Evolutionary conservation across 257 asterid genomes (phyloP), one percentile per base, ranked within the genome.

Genomic region (Oldenlandia corymbosa): DNA sequence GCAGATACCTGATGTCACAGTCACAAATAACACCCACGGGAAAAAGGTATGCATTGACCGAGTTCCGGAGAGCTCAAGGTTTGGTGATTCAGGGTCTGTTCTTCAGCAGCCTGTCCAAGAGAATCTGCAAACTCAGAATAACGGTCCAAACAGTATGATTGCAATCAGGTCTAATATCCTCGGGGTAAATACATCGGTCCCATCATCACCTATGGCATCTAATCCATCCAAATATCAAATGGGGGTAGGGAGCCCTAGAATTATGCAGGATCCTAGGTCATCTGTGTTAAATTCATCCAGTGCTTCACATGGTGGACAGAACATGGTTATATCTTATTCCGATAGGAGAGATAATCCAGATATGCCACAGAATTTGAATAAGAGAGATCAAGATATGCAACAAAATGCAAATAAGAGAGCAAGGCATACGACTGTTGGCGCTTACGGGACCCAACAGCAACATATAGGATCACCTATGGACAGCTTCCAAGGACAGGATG

Each of bases 321-420:
- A 85, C 63, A 76, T 78, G 83, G 67, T 74, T 72, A 73, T 81
- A 56, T 79, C 88, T 32, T 81, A 84, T 52, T 23, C 79, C 16
- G 91, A 84, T 71, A 87, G 82, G 81, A 81, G 91, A 76, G 90
- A 85, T 23, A 78, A 75, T 69, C 99, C 75, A 75, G 99, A 93
- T 60, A 85, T 81, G 46, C 94, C 76, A 75, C 78, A 64, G 21
- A 75, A 58, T 59, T 18, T 66, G 65, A 84, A 71, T 80, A 93
- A 93, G 87, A 85, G 87, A 79, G 67, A n/a, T n/a, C 99, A 76
- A 75, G 99, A 93, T 60, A 85, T 81, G 46, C 94, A 78, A 75
- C 78, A 64, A 30, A 75, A 58, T 59, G 13, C 69, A 66, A 84
- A 71, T 80, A 93, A 93, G 87, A 85, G 87, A 79, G 67, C 86